Base-by-base conservation (phyloP, 2,329 filamentous ascomycete genomes). In the Phaeosphaeriaceae sp. region DNA sequence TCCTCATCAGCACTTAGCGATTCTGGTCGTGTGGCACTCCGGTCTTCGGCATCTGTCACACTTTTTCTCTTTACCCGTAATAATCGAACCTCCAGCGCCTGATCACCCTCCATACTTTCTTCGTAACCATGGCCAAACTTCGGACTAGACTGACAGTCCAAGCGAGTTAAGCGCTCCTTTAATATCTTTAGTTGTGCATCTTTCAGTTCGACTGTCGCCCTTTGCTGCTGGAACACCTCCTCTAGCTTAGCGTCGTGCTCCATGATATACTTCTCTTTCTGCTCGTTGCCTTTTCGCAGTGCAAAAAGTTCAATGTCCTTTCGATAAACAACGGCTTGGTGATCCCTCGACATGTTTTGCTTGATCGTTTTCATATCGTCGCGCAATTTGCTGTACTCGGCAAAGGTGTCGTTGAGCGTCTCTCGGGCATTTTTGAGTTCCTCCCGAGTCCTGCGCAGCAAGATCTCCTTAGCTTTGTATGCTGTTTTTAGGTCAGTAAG, bases 231-330 rank as follows among this genome's bases (percentile, higher is more conserved):
- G 15, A 46, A 42, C 23, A 64, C 58, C 11, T 67, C 62, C n/a
- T 65, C 61, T 1, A 67, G 40, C 18, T 64, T 64, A 9, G 47
- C 44, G 36, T 72, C 66, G 35, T 56, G 63, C 3, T 71, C 68
- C 21, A 61, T 63, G 42, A 71, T 64, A 36, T 57, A 52, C 46
- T 54, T 66, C 42, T 72, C 69, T 42, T 71, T 71, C 38, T 70
- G 68, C 34, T 71, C 68, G 48, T 66, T 70, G 15, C 59, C 63
- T 48, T 72, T 72, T 2, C 69, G 65, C 8, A 71, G 57, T 5
- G 69, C 69, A 53, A 72, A 72, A 13, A 72, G 52, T 41, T 72
- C 69, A 37, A 72, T 72, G 39, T 72, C 69, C 39, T 71, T 72
- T 16, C 69, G 61, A 39, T 72, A 72, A 42, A 71, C 48, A 34